Conservation (phyloP, 768 basidiomycete species). For the Dacryopinax spathularia region DNA sequence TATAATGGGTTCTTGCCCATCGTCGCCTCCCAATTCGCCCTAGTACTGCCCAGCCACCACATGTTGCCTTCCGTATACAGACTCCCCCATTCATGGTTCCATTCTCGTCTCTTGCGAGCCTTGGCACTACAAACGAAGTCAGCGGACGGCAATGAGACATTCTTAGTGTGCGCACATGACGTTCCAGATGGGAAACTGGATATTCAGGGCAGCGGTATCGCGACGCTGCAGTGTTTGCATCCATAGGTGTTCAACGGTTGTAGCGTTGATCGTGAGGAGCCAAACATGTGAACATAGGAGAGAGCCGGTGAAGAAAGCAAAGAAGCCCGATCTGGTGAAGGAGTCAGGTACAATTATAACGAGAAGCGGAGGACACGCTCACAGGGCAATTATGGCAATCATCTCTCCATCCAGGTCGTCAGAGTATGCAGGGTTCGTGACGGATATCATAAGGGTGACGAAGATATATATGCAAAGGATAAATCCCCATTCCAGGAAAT, state of each 20-base stretch:
- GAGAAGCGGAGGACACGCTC: no score
- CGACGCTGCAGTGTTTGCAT: constrained; percentile 47
- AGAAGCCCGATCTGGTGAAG: constrained; percentile 46
- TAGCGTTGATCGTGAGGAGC: constrained; percentile 48
- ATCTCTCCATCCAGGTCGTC: constrained; percentile 46
- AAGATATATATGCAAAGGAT: constrained; percentile 52
- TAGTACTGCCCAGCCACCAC: constrained; percentile 62
- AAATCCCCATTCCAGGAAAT: constrained; percentile 52
- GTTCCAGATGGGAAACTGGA: constrained; percentile 41
- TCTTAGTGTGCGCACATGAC: constrained; percentile 39
- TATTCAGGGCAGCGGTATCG: constrained; percentile 39
- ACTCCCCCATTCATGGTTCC: constrained; percentile 73
- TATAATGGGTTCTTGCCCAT: constrained; percentile 58
- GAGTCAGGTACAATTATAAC: no score
- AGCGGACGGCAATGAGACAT: neutral
- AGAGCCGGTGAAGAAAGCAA: constrained; percentile 50
- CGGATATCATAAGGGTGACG: constrained; percentile 42
- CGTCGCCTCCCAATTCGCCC: constrained; percentile 58
- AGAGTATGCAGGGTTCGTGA: constrained; percentile 22
- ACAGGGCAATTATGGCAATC: constrained; percentile 63
- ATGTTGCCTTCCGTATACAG: constrained; percentile 63
- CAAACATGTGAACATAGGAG: constrained; percentile 46
- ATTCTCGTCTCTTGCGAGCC: constrained; percentile 27
- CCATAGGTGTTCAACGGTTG: constrained; percentile 67
- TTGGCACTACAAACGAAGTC: constrained; percentile 9